Percentiles rank a stretch among this genome's conserved stretches.
phyloP scores from a whole-genome alignment of 1,284 basidiomycete genomes.

The Phlebopus sp. region DNA sequence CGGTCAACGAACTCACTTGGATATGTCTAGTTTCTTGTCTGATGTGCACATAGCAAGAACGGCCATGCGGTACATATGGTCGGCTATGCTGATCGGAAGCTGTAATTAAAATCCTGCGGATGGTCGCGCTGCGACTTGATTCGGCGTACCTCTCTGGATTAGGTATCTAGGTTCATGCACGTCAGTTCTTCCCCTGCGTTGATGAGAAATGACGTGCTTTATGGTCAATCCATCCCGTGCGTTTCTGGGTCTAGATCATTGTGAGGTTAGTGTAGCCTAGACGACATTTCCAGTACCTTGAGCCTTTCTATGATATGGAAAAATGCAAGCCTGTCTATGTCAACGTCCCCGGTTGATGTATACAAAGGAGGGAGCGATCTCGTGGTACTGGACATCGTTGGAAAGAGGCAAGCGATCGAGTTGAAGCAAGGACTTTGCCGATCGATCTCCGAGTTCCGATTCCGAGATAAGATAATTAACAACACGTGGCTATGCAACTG shows the following conservation, averaged over 20 bases:
- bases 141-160: conserved; percentile 70
- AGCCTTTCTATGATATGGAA: conserved; percentile 85
- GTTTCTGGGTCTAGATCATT: conserved; percentile 74
- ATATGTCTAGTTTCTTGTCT: conserved; percentile 69
- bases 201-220: conserved; percentile 46
- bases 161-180: conserved; percentile 51
- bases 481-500: conserved; percentile 2
- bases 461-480: conserved; percentile 31
- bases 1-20: conserved; percentile 52
- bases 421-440: neutral
- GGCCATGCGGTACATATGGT: conserved; percentile 99
- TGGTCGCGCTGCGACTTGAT: neutral
- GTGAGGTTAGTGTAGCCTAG: neutral
- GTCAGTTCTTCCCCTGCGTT: neutral
- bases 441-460: conserved; percentile 25
- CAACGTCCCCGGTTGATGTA: conserved; percentile 51
- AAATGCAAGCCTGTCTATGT: conserved; percentile 77
- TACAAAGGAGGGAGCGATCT: conserved; percentile 55
- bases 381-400: conserved; percentile 12
- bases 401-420: neutral
- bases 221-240: conserved; percentile 91
- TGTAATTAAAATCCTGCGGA: neutral
- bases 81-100: conserved; percentile 69
- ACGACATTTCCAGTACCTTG: conserved; percentile 53
- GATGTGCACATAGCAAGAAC: conserved; percentile 83